Percentiles rank a stretch among this genome's conserved stretches.
Evolutionary conservation across 768 basidiomycete genomes (phyloP).

Genomic region (Termitomyces sp.): DNA sequence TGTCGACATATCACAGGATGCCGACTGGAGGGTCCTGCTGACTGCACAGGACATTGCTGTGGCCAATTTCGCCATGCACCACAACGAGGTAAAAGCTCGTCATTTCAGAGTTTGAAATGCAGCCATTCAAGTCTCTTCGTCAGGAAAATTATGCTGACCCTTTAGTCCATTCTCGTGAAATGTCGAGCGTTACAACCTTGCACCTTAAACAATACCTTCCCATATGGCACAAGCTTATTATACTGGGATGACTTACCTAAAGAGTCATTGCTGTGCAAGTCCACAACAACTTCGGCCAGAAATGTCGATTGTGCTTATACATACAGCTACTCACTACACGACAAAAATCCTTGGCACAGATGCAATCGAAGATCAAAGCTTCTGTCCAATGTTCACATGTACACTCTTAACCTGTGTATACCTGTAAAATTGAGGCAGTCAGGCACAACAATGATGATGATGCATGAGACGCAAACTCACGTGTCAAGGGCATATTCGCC

Average conservation of each 20-base stretch:
- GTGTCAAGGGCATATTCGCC: constrained; percentile 22
- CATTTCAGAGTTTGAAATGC: neutral
- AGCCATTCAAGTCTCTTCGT: neutral
- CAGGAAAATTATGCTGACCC: constrained; percentile 15
- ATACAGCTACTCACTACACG: too few relatives aligned
- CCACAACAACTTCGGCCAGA: too few relatives aligned
- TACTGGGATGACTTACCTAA: too few relatives aligned
- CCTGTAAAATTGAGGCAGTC: neutral
- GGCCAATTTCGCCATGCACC: constrained; percentile 7
- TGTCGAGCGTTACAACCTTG: neutral
- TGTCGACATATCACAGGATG: too few relatives aligned
- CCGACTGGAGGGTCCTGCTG: too few relatives aligned
- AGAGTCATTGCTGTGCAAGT: too few relatives aligned
- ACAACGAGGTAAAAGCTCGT: constrained; percentile 1
- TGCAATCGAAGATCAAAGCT: constrained; percentile 5
- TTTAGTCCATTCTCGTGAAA: neutral
- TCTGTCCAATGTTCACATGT: constrained; percentile 15
- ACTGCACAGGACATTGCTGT: constrained; percentile 8
- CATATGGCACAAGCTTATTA: too few relatives aligned
- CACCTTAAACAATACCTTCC: too few relatives aligned
- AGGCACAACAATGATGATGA: neutral
- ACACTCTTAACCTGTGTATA: constrained; percentile 19
- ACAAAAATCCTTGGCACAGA: neutral
- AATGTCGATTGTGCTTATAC: too few relatives aligned
- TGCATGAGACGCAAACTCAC: constrained; percentile 3